phyloP scores from a whole-genome alignment of 495 filamentous ascomycete species.

The Pseudevernia furfuracea region DNA sequence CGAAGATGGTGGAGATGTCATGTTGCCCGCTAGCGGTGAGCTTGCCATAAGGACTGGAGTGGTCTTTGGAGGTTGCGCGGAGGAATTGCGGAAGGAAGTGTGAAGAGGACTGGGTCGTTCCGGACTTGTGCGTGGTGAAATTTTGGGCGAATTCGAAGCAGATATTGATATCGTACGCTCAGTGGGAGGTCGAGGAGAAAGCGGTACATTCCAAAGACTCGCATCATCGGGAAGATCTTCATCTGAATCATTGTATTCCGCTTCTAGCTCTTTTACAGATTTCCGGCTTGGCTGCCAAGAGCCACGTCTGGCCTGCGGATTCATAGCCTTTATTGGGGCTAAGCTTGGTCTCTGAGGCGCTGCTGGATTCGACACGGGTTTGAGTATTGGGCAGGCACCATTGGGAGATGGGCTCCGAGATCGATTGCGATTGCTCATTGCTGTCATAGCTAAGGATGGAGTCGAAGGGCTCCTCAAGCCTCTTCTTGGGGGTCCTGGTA shows the following conservation, averaged over 20 bases:
- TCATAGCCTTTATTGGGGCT: conserved; percentile 10
- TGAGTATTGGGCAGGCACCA: conserved; percentile 5
- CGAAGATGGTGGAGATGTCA: conserved; percentile 16
- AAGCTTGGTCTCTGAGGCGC: conserved; percentile 13
- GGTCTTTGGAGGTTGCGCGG: conserved; percentile 18
- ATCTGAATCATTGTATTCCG: conserved; percentile 81
- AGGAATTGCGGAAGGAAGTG: conserved; percentile 17
- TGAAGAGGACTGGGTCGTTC: conserved; percentile 40
- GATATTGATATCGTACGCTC: conserved; percentile 48
- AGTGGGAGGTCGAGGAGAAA: conserved; percentile 73
- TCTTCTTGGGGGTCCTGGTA: conserved; percentile 25
- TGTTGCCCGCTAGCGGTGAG: conserved; percentile 23
- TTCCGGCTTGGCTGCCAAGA: conserved; percentile 75
- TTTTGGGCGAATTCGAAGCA: conserved; percentile 41
- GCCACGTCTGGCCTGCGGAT: conserved; percentile 19
- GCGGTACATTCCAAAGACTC: conserved; percentile 85
- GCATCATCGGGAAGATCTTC: conserved; percentile 91
- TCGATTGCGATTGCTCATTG: conserved; percentile 27
- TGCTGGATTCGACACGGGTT: conserved; percentile 7
- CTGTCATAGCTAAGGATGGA: conserved; percentile 33
- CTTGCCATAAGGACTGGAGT: conserved; percentile 29
- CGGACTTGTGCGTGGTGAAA: conserved; percentile 47
- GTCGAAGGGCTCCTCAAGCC: conserved; percentile 39
- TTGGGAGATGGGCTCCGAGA: conserved; percentile 37
- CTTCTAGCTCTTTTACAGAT: conserved; percentile 68